Conservation (phyloP, 306 rosid species). For the Astragalus membranaceus region DNA sequence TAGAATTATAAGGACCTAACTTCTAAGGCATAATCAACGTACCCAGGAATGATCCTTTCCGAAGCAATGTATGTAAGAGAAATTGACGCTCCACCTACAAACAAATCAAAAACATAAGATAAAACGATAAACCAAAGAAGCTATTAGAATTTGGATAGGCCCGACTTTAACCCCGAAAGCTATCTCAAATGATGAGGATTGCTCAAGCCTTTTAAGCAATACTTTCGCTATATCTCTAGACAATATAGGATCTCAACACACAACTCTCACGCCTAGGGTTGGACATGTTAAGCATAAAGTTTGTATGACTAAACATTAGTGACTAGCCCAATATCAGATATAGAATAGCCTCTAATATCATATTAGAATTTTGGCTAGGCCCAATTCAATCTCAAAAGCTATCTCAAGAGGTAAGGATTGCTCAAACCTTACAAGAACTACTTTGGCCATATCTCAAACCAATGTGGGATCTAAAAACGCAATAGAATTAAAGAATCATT, state of each 20-base stretch:
- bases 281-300: not conserved
- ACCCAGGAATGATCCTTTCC: conserved; percentile 96
- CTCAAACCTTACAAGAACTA: not conserved
- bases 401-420: not conserved
- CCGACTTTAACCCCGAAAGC: not conserved
- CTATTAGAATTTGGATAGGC: not conserved
- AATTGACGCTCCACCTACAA: conserved; percentile 82
- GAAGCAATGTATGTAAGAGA: conserved; percentile 97
- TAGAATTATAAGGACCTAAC: not conserved
- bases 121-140: not conserved
- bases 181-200: not conserved
- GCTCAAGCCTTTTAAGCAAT: not conserved
- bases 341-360: not conserved
- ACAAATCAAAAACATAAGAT: conserved; percentile 8
- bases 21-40: conserved; percentile 18
- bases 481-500: not conserved
- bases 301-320: not conserved
- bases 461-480: not conserved
- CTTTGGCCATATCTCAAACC: not conserved
- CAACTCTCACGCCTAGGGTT: not conserved
- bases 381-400: not conserved
- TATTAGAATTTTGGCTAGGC: not conserved
- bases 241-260: not conserved
- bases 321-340: not conserved
- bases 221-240: not conserved